Evolutionary conservation across 371 early-diverging fungal genomes (phyloP), one percentile per base, ranked within the genome.

Genomic region (Saksenaea oblongispora): DNA sequence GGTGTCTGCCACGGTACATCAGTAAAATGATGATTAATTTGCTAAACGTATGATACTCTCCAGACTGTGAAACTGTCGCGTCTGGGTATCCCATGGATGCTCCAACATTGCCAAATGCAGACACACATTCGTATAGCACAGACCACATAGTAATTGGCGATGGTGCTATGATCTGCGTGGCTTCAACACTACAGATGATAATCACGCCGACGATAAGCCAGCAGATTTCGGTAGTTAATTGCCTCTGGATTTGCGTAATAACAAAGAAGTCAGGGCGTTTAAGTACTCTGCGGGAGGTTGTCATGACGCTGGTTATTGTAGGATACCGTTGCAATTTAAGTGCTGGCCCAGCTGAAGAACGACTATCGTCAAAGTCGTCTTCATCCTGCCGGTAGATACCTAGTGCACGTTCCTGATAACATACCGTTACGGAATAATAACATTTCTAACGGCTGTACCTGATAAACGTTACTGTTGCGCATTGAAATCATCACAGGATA

Each of bases 101-200:
- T 2, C 72, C 67, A 4, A 64, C 58, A 39, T 51, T 64, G n/a
- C 64, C 67, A 62, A 67, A 71, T 13, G 72, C 67, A 13, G 64
- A 64, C 8, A 66, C 64, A 18, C 61, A 58, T 26, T 71, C 72
- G 53, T 62, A 67, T 1, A 67, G 58, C 15, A 71, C 54, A 1
- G 64, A 37, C 13, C 56, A 57, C 37, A 41, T 63, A 13, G 72
- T 71, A 39, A 71, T 41, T 1, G 64, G 64, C 0, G 62, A 58
- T 11, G 41, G 18, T n/a, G 47, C 13, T 62, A 67, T 71, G 34
- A 67, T 66, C 3, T 31, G 14, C 2, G 28, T 39, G 13, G 66
- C 63, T 57, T 65, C 67, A 36, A 62, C 44, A 3, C 59, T 63
- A 24, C 64, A 62, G 10, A 67, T 53, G 1, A 42, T 55, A 54